phyloP scores from a whole-genome alignment of 352 stramenopile genomes.

The Peronospora tabacina region DNA sequence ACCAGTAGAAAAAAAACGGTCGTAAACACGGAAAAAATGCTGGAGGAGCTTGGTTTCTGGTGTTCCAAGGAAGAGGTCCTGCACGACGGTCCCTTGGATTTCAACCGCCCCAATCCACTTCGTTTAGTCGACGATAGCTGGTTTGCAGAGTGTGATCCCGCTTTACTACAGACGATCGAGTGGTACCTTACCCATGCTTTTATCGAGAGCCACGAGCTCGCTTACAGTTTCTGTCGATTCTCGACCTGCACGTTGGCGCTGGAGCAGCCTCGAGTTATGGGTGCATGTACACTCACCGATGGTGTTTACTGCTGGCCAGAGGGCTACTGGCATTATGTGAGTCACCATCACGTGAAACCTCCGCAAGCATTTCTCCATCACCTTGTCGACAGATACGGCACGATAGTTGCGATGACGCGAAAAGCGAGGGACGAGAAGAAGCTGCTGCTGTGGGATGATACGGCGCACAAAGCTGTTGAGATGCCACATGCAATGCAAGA shows the following conservation, averaged over 20 bases:
- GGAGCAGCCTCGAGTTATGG: slow-evolving; percentile 43
- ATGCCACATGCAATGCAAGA: slow-evolving; percentile 61
- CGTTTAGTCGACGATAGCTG: slow-evolving; percentile 47
- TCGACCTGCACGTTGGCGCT: slow-evolving; percentile 31
- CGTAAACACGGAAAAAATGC: slow-evolving; percentile 13
- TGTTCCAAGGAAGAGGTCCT: slow-evolving; percentile 13
- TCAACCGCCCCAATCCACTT: slow-evolving; percentile 36
- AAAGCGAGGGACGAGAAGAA: slow-evolving; percentile 21
- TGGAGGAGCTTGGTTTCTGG: slow-evolving; percentile 54
- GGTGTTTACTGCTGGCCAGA: slow-evolving; percentile 74
- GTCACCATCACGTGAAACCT: slow-evolving; percentile 53
- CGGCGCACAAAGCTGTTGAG: slow-evolving; percentile 19
- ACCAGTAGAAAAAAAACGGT: neutral
- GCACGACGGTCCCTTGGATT: slow-evolving; percentile 1
- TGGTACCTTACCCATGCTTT: slow-evolving; percentile 56
- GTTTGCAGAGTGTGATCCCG: slow-evolving; percentile 20
- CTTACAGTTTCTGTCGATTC: slow-evolving; percentile 78
- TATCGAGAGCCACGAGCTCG: slow-evolving; percentile 73
- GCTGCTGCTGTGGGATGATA: slow-evolving; percentile 50
- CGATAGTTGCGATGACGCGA: slow-evolving; percentile 24
- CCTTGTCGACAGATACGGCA: slow-evolving; percentile 30
- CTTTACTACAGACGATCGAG: slow-evolving; percentile 29
- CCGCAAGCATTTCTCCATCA: slow-evolving; percentile 54
- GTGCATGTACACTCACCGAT: slow-evolving; percentile 70
- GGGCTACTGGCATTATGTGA: slow-evolving; percentile 69